Evolutionary conservation across 192 early-diverging fungal species (phyloP).

Genomic region (Umbelopsis ramanniana): DNA sequence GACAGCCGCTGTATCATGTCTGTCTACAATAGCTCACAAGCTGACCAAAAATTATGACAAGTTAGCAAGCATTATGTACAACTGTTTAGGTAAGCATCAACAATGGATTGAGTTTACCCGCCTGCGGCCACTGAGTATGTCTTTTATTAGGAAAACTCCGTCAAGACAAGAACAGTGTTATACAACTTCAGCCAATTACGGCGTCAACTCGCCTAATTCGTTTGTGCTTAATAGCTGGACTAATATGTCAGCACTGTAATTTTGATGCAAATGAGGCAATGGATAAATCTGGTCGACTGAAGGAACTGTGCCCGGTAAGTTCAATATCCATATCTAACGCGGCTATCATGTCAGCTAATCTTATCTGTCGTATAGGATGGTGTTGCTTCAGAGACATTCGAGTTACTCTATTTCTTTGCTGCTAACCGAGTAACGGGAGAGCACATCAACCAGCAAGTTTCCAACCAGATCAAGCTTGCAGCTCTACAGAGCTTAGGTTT

Average conservation of each 20-base stretch:
- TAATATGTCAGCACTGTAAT: constrained; percentile 78
- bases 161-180: constrained; percentile 45
- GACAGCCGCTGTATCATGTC: constrained; percentile 67
- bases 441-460: constrained; percentile 22
- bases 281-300: constrained; percentile 2
- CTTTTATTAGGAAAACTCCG: constrained; percentile 55
- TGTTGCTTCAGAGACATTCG: constrained; percentile 39
- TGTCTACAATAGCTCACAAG: constrained; percentile 69
- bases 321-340: background rate
- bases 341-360: background rate
- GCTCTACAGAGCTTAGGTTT: constrained; percentile 63
- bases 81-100: constrained; percentile 37
- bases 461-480: constrained; percentile 50
- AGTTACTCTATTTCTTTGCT: constrained; percentile 50
- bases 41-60: constrained; percentile 56
- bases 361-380: background rate
- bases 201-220: constrained; percentile 59
- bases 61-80: constrained; percentile 52
- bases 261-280: constrained; percentile 59
- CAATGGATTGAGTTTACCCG: background rate
- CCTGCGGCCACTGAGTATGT: background rate
- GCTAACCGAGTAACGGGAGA: constrained; percentile 15
- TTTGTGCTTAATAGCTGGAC: constrained; percentile 74
- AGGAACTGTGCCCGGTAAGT: constrained; percentile 15
- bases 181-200: constrained; percentile 30